Percentiles rank a stretch among this genome's conserved stretches.
Conservation (phyloP, 805 yeast species). For the Metschnikowia lochheadii region DNA sequence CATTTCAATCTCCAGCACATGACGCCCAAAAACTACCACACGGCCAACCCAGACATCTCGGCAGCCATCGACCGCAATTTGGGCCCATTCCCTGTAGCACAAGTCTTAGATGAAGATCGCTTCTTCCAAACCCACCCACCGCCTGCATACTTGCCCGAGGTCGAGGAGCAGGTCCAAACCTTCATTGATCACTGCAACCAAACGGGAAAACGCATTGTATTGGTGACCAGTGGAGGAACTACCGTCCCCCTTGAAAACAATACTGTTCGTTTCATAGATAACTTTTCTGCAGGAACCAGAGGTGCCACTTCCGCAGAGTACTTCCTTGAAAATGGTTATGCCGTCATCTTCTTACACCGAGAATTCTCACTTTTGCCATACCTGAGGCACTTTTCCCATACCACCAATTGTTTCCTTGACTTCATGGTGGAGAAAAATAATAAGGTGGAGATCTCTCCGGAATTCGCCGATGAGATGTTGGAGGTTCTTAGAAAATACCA, state of each 20-base stretch:
- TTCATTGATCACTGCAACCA: slow-evolving; percentile 58
- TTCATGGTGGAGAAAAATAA: slow-evolving; percentile 61
- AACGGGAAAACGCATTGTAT: slow-evolving; percentile 53
- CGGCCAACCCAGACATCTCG: slow-evolving; percentile 64
- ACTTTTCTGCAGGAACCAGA: slow-evolving; percentile 95
- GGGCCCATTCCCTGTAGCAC: slow-evolving; percentile 77
- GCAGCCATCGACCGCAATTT: slow-evolving; percentile 77
- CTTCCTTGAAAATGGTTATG: slow-evolving; percentile 78
- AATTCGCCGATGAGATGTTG: slow-evolving; percentile 59
- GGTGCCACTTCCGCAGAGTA: slow-evolving; percentile 96
- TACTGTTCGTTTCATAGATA: slow-evolving; percentile 94
- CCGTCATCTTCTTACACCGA: slow-evolving; percentile 88
- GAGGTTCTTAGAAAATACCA: slow-evolving; percentile 53
- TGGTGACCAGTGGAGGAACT: slow-evolving; percentile 96
- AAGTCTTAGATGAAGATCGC: slow-evolving; percentile 62
- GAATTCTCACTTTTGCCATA: slow-evolving; percentile 91
- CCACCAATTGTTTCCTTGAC: slow-evolving; percentile 82
- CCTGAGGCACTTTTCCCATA: slow-evolving; percentile 83
- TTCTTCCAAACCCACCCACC: slow-evolving; percentile 71
- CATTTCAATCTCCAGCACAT: background rate
- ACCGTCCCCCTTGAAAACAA: slow-evolving; percentile 96
- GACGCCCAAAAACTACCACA: slow-evolving; percentile 27
- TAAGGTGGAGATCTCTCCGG: slow-evolving; percentile 55
- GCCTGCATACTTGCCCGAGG: slow-evolving; percentile 67
- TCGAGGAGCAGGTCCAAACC: slow-evolving; percentile 51